Percentiles rank a stretch among this genome's conserved stretches.
Conservation (phyloP, 2,329 filamentous ascomycete genomes). For the Zalaria sp. region DNA sequence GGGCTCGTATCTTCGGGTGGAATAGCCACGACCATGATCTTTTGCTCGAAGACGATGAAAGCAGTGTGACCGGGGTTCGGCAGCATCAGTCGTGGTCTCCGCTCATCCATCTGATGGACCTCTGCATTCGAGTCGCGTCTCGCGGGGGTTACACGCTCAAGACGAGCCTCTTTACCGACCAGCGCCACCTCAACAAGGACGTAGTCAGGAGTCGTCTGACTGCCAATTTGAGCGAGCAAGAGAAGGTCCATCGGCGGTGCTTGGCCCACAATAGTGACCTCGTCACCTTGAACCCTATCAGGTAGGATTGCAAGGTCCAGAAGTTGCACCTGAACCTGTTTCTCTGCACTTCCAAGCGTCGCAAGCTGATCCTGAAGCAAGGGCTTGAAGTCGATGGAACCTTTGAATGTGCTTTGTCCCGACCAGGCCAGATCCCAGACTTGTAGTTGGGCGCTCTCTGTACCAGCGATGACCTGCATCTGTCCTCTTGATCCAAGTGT, state of each 20-base stretch:
- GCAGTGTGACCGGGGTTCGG: constrained; percentile 68
- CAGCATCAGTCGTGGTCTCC: constrained; percentile 53
- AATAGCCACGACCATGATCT: constrained; percentile 65
- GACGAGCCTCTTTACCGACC: constrained; percentile 33
- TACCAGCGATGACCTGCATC: constrained; percentile 68
- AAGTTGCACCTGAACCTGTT: constrained; percentile 46
- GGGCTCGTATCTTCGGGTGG: constrained; percentile 51
- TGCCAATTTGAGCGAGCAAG: constrained; percentile 14
- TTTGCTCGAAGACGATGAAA: constrained; percentile 66
- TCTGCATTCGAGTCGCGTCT: constrained; percentile 41
- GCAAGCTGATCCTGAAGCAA: constrained; percentile 47
- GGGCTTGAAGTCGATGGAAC: constrained; percentile 56
- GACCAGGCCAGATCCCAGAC: constrained; percentile 83
- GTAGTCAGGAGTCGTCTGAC: constrained; percentile 41
- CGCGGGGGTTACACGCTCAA: constrained; percentile 56
- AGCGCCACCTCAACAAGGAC: constrained; percentile 60
- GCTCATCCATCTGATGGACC: constrained; percentile 15
- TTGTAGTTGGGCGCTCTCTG: constrained; percentile 63
- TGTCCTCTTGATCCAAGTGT: constrained; percentile 62
- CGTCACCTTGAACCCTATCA: constrained; percentile 9
- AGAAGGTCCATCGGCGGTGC: constrained; percentile 14
- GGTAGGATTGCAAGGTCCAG: constrained; percentile 63
- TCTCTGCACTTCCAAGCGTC: constrained; percentile 25
- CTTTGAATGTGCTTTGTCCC: constrained; percentile 62
- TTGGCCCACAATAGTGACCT: constrained; percentile 10